Conservation (phyloP, 1,139 yeast species). For the Suhomyces wounanorum region DNA sequence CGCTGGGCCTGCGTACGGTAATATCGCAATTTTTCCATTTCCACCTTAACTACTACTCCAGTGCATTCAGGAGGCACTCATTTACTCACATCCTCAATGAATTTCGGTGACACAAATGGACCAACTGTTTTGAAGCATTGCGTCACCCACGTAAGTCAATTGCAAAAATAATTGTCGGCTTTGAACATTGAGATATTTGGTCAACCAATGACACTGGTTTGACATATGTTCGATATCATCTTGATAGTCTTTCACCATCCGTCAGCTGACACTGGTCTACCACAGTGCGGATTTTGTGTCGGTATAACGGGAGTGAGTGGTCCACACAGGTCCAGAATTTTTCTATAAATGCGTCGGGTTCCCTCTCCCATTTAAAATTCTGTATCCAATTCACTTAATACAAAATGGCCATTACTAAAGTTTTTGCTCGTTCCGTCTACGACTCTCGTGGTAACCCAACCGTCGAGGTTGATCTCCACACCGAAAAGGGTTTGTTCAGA, state of each 20-base stretch:
- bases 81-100: not conserved
- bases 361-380: not conserved
- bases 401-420: constrained; percentile 50
- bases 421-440: constrained; percentile 90
- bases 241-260: not conserved
- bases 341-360: constrained; percentile 11
- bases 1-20: not conserved
- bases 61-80: not conserved
- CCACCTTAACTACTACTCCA: not conserved
- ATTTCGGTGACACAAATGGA: not conserved
- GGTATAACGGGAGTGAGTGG: constrained; percentile 19
- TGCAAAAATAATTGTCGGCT: not conserved
- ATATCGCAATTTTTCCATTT: constrained; percentile 6
- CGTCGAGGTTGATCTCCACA: constrained; percentile 89
- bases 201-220: not conserved
- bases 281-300: constrained; percentile 8
- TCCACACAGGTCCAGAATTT: constrained; percentile 15
- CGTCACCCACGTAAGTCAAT: not conserved
- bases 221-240: not conserved
- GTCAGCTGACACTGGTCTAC: constrained; percentile 3
- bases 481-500: constrained; percentile 85
- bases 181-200: not conserved
- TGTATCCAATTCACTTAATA: constrained; percentile 2
- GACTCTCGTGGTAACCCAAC: constrained; percentile 99
- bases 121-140: not conserved